Percentiles rank a stretch among this genome's conserved stretches.
Evolutionary conservation across 164 flowering plant genomes (phyloP).

Genomic region (Litsea cubeba): DNA sequence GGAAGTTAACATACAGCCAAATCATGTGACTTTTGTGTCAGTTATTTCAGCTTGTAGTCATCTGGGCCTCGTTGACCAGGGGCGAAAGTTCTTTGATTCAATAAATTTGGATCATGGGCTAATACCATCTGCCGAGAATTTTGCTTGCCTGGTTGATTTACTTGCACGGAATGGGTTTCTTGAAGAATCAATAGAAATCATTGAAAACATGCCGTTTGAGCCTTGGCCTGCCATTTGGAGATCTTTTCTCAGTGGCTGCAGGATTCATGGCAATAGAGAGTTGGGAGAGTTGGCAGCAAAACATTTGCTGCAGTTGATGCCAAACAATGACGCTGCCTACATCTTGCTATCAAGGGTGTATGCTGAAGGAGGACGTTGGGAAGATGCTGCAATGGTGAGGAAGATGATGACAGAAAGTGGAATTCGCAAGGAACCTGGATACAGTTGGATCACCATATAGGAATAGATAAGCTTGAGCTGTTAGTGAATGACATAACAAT

Average conservation of each 20-base stretch:
- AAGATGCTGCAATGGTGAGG: slow-evolving; percentile 33
- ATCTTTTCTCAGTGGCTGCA: slow-evolving; percentile 53
- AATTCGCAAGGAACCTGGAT: slow-evolving; percentile 31
- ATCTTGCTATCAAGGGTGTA: slow-evolving; percentile 32
- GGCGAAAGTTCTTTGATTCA: slow-evolving; percentile 31
- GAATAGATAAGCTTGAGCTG: not conserved
- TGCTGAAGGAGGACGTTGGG: slow-evolving; percentile 40
- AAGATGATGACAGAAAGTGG: slow-evolving; percentile 24
- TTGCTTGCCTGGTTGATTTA: slow-evolving; percentile 53
- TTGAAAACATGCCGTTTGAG: slow-evolving; percentile 46
- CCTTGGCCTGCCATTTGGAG: slow-evolving; percentile 55
- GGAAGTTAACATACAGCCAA: slow-evolving; percentile 34
- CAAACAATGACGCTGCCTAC: slow-evolving; percentile 35
- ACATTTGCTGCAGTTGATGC: slow-evolving; percentile 31
- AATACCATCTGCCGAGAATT: slow-evolving; percentile 37
- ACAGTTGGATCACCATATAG: slow-evolving; percentile 36
- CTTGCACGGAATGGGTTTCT: slow-evolving; percentile 47
- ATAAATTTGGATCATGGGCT: slow-evolving; percentile 29
- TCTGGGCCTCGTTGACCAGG: slow-evolving; percentile 40
- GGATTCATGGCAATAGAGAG: slow-evolving; percentile 38
- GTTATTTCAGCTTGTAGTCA: slow-evolving; percentile 49
- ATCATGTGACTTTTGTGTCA: slow-evolving; percentile 47
- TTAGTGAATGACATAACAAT: not conserved
- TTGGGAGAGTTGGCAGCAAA: slow-evolving; percentile 40
- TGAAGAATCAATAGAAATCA: slow-evolving; percentile 35